These are phyloP conservation scores for Acanthamoeba lenticulata DNA, from an alignment of 208 protist species.

Conservation along the genomic window DNA sequence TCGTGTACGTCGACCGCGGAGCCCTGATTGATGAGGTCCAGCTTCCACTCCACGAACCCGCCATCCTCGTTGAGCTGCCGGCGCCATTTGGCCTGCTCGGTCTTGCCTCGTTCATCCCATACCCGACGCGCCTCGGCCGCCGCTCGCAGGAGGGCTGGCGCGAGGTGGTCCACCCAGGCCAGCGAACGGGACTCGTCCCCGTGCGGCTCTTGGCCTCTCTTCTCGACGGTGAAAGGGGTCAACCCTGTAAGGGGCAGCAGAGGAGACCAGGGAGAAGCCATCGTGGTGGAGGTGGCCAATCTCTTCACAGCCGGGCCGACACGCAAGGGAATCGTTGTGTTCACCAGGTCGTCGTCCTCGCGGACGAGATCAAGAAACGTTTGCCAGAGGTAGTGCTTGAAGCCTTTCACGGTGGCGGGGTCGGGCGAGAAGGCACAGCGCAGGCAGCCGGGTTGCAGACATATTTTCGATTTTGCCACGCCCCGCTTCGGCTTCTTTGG, in stretches of 20 bases:
- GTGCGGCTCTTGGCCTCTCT: not conserved
- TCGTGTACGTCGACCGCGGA: not conserved
- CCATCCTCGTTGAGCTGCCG: not conserved
- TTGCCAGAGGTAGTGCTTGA: conserved; percentile 4
- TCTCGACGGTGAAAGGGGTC: not conserved
- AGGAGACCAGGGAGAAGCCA: not conserved
- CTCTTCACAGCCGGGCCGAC: not conserved
- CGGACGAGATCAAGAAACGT: not conserved
- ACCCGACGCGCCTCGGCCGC: not conserved
- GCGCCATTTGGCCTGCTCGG: not conserved
- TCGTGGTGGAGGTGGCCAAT: not conserved
- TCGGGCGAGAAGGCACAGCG: conserved; percentile 6
- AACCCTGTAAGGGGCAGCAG: not conserved
- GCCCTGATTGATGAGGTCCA: not conserved
- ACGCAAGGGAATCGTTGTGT: not conserved
- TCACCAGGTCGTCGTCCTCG: not conserved
- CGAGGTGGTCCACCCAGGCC: not conserved
- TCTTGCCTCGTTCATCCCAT: not conserved
- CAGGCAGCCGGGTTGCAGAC: not conserved
- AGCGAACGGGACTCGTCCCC: not conserved
- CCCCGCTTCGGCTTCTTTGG: not conserved
- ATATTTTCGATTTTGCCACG: not conserved
- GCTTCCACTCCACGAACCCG: not conserved
- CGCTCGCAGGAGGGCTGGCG: not conserved
- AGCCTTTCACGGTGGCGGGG: not conserved